Evolutionary conservation across 1,284 basidiomycete genomes (phyloP).

Genomic region (Trichosporon sp.): DNA sequence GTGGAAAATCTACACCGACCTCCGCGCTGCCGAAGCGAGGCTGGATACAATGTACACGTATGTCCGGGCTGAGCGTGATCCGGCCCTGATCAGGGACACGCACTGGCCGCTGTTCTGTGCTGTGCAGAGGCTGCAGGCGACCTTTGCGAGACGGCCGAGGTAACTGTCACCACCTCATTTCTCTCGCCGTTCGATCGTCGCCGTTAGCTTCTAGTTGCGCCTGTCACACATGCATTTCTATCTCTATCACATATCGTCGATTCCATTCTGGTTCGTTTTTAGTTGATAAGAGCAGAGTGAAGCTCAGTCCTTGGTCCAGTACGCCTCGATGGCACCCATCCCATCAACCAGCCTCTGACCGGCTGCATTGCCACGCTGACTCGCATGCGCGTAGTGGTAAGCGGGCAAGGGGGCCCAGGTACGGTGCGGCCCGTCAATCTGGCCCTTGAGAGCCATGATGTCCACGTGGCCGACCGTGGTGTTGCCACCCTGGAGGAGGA

Average conservation of each 20-base stretch:
- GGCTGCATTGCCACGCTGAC: not conserved
- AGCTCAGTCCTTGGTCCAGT: not conserved
- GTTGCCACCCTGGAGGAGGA: not conserved
- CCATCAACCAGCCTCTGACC: not conserved
- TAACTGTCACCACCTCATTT: not conserved
- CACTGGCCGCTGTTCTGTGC: not conserved
- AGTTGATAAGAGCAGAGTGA: too few relatives aligned
- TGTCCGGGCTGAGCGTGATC: not conserved
- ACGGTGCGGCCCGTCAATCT: not conserved
- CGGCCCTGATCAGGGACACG: not conserved
- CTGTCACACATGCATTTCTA: not conserved
- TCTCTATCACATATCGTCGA: not conserved
- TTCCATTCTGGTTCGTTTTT: too few relatives aligned
- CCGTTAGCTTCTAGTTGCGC: too few relatives aligned
- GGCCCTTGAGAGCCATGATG: not conserved
- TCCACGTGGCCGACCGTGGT: not conserved
- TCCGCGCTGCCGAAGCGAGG: not conserved
- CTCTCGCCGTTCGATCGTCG: too few relatives aligned
- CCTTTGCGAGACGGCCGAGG: not conserved
- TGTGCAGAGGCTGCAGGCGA: not conserved
- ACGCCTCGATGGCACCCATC: not conserved
- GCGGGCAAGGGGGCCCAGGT: not conserved
- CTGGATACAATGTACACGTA: not conserved
- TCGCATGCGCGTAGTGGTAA: not conserved
- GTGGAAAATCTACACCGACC: not conserved